Conservation (phyloP, 148 eudicot species). For the Fallopia convolvulus region DNA sequence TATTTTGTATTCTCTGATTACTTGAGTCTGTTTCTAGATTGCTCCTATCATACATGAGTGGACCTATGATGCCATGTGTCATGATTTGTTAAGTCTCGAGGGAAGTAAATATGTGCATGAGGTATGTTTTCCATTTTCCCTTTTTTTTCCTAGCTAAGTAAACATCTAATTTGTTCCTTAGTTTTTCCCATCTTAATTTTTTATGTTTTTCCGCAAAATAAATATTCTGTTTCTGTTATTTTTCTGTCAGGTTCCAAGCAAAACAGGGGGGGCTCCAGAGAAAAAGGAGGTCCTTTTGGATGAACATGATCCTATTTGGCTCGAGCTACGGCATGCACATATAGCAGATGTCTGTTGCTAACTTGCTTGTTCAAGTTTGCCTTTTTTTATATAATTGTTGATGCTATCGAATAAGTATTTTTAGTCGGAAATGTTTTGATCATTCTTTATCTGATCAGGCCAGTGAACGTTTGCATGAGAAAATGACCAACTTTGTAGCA, state of each 20-base stretch:
- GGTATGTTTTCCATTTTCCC: conserved; percentile 29
- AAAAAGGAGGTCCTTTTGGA: conserved; percentile 90
- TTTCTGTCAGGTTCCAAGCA: conserved; percentile 62
- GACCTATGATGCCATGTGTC: conserved; percentile 99
- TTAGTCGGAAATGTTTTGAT: conserved; percentile 18
- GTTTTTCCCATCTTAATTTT: conserved; percentile 1
- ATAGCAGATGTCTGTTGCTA: conserved; percentile 77
- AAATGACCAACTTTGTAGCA: conserved; percentile 76
- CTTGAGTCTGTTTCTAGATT: conserved; percentile 41
- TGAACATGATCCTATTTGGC: conserved; percentile 96
- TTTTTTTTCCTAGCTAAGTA: not conserved
- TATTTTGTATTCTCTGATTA: conserved; percentile 10
- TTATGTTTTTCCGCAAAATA: not conserved
- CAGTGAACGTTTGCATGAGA: conserved; percentile 82
- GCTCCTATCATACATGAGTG: conserved; percentile 97
- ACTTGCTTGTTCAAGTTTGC: conserved; percentile 2
- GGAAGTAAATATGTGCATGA: conserved; percentile 94
- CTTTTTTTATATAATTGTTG: not conserved
- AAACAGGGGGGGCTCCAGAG: conserved; percentile 68
- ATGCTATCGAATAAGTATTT: not conserved
- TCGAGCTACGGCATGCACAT: conserved; percentile 91
- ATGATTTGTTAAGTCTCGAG: conserved; percentile 73
- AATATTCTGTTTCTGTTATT: not conserved
- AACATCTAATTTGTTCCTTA: not conserved
- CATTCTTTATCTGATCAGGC: conserved; percentile 53